phyloP scores from a whole-genome alignment of 176 grass and related monocot species.

The Carex pumila region DNA sequence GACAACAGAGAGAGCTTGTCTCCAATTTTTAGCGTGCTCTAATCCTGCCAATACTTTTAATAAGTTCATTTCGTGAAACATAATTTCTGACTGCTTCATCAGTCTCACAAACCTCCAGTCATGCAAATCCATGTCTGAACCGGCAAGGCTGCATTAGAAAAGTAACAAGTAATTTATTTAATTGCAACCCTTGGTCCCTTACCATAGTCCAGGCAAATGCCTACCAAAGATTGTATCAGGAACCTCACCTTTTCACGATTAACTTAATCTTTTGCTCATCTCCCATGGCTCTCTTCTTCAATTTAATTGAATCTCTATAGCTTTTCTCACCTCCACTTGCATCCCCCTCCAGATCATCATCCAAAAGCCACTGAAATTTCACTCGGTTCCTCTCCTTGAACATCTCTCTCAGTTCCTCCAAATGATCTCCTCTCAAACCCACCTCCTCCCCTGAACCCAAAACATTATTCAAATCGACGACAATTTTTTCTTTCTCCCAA shows the following conservation, averaged over 20 bases:
- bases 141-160: slow-evolving; percentile 37
- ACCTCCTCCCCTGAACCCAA: slow-evolving; percentile 14
- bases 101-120: slow-evolving; percentile 84
- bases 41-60: slow-evolving; percentile 65
- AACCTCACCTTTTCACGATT: slow-evolving; percentile 54
- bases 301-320: not conserved
- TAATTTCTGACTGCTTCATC: slow-evolving; percentile 56
- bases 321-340: slow-evolving; percentile 1
- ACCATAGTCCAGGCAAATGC: not conserved
- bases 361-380: slow-evolving; percentile 54
- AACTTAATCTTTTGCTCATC: slow-evolving; percentile 53
- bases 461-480: slow-evolving; percentile 5
- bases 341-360: slow-evolving; percentile 52
- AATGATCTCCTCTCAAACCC: slow-evolving; percentile 22
- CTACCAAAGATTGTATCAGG: not conserved
- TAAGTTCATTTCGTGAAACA: slow-evolving; percentile 67
- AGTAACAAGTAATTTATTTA: not conserved
- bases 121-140: slow-evolving; percentile 33
- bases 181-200: not conserved
- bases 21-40: slow-evolving; percentile 59
- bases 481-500: slow-evolving; percentile 35
- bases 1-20: slow-evolving; percentile 59
- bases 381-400: slow-evolving; percentile 50
- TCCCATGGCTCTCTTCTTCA: slow-evolving; percentile 14
- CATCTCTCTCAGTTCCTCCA: slow-evolving; percentile 64